Evolutionary conservation across 805 yeast genomes (phyloP).

Genomic region (Clavispora phyllophila): DNA sequence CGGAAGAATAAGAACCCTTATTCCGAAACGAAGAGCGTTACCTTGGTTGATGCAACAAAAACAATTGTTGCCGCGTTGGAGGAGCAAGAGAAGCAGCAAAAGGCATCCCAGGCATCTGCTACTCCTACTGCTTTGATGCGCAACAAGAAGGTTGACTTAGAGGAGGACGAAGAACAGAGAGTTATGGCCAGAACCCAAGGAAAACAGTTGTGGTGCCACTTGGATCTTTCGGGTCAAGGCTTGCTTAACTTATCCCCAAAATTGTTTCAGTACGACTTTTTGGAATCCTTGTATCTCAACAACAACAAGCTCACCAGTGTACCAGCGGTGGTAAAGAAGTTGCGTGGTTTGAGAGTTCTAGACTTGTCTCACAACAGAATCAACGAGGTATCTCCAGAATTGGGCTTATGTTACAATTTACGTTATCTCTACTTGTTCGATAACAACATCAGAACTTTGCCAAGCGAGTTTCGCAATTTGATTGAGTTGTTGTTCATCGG

Average conservation of each 20-base stretch:
- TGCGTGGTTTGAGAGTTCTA: conserved; percentile 71
- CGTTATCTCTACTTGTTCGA: conserved; percentile 84
- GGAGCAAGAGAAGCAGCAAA: conserved; percentile 36
- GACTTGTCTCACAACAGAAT: conserved; percentile 80
- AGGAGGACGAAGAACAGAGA: conserved; percentile 62
- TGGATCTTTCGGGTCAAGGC: conserved; percentile 90
- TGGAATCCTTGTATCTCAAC: conserved; percentile 81
- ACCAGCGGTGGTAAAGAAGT: conserved; percentile 63
- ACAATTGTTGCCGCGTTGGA: conserved; percentile 30
- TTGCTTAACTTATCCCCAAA: conserved; percentile 64
- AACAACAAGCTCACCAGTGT: conserved; percentile 71
- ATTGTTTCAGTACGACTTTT: conserved; percentile 73
- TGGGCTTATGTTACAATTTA: conserved; percentile 77
- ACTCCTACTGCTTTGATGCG: conserved; percentile 33
- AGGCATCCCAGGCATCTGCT: conserved; percentile 23
- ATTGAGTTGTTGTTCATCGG: conserved; percentile 85
- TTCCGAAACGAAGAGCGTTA: conserved; percentile 32
- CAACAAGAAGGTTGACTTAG: conserved; percentile 44
- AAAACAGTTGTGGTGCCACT: conserved; percentile 88
- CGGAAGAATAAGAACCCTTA: conserved; percentile 41
- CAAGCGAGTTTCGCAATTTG: conserved; percentile 80
- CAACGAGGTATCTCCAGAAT: conserved; percentile 69
- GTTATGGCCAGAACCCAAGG: conserved; percentile 55
- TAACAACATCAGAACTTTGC: conserved; percentile 70
- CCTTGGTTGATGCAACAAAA: conserved; percentile 40